These are phyloP conservation scores for Ganoderma lingzhi DNA, from an alignment of 1,284 basidiomycete genomes.

Conservation along the genomic window DNA sequence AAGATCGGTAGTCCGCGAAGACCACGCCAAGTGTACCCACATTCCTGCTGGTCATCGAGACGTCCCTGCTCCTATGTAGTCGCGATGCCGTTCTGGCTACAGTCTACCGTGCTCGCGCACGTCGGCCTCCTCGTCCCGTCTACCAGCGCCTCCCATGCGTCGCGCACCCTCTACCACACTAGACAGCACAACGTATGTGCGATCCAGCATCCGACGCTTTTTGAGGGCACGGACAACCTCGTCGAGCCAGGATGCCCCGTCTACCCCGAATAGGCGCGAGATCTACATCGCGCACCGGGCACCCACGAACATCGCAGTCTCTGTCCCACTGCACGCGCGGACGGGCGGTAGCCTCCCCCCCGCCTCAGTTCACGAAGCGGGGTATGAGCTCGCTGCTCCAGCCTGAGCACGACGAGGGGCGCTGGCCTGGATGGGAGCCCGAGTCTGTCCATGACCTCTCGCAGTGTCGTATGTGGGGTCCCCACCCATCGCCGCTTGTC, in stretches of 20 bases:
- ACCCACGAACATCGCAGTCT: background rate
- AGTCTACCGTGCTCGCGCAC: background rate
- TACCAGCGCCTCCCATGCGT: background rate
- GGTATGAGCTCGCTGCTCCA: background rate
- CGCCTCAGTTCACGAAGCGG: background rate
- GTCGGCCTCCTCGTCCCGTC: background rate
- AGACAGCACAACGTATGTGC: background rate
- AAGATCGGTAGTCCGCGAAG: background rate
- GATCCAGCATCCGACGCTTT: background rate
- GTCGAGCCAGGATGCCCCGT: background rate
- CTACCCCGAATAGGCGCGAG: background rate
- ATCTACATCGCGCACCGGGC: too few relatives aligned
- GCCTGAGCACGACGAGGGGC: background rate
- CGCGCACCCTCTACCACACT: slow-evolving; percentile 1
- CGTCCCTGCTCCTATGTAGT: background rate
- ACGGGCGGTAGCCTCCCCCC: background rate
- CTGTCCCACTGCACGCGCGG: too few relatives aligned
- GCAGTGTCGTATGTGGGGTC: too few relatives aligned
- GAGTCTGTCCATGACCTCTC: too few relatives aligned
- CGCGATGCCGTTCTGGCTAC: background rate
- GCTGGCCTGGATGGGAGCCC: too few relatives aligned
- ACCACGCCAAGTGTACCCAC: slow-evolving; percentile 6
- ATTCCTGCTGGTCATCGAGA: background rate
- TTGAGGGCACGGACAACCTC: background rate
- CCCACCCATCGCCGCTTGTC: background rate